A percentile compares a stretch with the other conserved stretches of the same genome.
Conservation (phyloP, 768 basidiomycete genomes). For the Naganishia vishniacii region DNA sequence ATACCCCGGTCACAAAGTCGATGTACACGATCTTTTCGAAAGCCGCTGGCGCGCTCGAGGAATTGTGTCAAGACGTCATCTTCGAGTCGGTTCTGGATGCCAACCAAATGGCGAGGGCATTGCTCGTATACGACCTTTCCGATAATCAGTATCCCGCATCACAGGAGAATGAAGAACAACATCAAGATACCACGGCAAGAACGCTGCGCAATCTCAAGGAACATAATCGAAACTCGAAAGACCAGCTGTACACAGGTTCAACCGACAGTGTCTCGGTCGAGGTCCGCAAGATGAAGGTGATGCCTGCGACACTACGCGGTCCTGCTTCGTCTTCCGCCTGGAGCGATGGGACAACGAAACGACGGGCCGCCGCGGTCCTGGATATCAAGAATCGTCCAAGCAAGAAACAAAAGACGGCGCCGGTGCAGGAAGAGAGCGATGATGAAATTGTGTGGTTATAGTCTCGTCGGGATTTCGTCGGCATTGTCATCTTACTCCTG, state of each 20-base stretch:
- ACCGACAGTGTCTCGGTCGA: background rate
- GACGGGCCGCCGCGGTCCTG: background rate
- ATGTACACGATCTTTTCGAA: background rate
- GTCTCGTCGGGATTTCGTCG: too few species aligned
- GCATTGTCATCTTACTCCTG: too few species aligned
- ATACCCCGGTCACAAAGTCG: background rate
- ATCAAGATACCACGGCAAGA: background rate
- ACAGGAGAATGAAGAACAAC: background rate
- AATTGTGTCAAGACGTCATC: background rate
- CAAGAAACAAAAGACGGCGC: background rate
- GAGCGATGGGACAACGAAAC: background rate
- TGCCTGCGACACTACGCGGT: background rate
- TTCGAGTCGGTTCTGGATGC: background rate
- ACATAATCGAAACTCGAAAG: background rate
- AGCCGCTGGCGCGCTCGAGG: background rate
- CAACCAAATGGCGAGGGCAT: background rate
- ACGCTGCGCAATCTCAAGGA: background rate
- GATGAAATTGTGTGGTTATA: constrained; percentile 5
- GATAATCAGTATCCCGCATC: background rate
- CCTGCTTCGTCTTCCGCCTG: background rate
- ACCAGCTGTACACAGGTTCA: background rate
- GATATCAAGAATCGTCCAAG: background rate
- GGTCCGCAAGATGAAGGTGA: background rate
- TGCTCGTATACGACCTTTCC: constrained; percentile 4
- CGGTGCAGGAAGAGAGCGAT: background rate